Conservation (phyloP, 352 stramenopile genomes). For the Phytopythium aichiense region DNA sequence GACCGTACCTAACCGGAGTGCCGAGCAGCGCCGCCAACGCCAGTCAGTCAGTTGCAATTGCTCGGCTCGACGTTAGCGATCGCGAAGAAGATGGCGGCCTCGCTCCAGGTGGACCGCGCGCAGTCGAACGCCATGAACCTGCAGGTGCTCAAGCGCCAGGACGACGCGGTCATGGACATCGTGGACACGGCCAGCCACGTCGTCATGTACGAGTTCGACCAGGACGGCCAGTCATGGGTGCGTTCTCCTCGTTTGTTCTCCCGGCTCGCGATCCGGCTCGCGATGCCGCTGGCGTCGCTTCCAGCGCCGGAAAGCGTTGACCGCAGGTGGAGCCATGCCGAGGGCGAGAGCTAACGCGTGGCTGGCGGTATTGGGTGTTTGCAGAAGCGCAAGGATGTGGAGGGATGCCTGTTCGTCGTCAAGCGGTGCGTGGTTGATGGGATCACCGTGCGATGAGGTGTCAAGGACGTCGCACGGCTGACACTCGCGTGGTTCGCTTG, state of each 20-base stretch:
- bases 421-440: conserved; percentile 40
- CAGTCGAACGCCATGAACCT: conserved; percentile 87
- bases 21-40: neutral
- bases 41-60: conserved; percentile 1
- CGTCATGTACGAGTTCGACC: conserved; percentile 88
- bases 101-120: conserved; percentile 67
- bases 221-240: conserved; percentile 79
- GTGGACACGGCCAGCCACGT: conserved; percentile 84
- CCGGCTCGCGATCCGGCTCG: neutral
- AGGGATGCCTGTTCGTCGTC: conserved; percentile 82
- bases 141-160: conserved; percentile 82
- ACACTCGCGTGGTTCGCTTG: neutral
- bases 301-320: neutral
- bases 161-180: conserved; percentile 75
- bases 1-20: neutral
- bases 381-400: conserved; percentile 85
- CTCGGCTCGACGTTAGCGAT: neutral
- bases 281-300: neutral
- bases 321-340: neutral
- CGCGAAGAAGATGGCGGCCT: conserved; percentile 24
- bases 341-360: neutral
- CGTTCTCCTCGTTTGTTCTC: conserved; percentile 9
- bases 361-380: neutral
- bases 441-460: neutral
- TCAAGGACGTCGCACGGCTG: neutral